Percentiles rank a stretch among this genome's conserved stretches.
phyloP scores from a whole-genome alignment of 2,329 filamentous ascomycete genomes.

The Diaporthe longicolla region DNA sequence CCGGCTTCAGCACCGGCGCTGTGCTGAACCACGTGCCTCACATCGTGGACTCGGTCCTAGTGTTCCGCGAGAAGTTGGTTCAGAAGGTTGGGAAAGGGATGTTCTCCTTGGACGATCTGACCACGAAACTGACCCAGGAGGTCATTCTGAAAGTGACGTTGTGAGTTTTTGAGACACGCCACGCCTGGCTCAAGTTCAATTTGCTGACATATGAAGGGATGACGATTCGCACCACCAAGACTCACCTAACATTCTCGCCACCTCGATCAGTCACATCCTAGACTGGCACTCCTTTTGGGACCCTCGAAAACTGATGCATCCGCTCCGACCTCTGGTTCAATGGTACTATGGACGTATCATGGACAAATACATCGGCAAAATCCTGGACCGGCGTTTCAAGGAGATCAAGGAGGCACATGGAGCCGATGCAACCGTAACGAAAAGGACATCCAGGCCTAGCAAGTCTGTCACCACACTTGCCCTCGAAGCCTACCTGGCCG shows the following conservation, averaged over 20 bases:
- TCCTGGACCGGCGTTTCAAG: constrained; percentile 4
- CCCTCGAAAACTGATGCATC: constrained; percentile 25
- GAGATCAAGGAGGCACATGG: constrained; percentile 15
- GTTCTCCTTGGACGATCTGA: constrained; percentile 27
- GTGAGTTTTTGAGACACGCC: background rate
- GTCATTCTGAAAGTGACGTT: constrained; percentile 28
- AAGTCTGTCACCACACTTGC: constrained; percentile 28
- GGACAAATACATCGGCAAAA: background rate
- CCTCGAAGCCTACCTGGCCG: constrained; percentile 20
- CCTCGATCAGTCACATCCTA: background rate
- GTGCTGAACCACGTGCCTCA: constrained; percentile 17
- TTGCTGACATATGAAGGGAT: constrained; percentile 1
- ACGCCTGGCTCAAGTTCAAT: background rate
- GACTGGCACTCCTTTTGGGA: constrained; percentile 29
- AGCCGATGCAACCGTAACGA: background rate
- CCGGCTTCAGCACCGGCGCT: constrained; percentile 22
- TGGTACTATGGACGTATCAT: constrained; percentile 1
- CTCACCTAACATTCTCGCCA: constrained; percentile 17
- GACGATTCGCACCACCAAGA: constrained; percentile 7
- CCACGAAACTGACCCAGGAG: constrained; percentile 9
- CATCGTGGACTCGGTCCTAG: constrained; percentile 22
- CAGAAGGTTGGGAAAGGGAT: background rate
- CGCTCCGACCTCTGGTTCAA: constrained; percentile 7
- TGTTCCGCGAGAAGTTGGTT: constrained; percentile 23
- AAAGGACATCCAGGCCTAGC: background rate